Percentiles rank a stretch among this genome's conserved stretches.
Evolutionary conservation across 2,329 filamentous ascomycete genomes (phyloP).

Genomic region (Exophiala oligosperma): DNA sequence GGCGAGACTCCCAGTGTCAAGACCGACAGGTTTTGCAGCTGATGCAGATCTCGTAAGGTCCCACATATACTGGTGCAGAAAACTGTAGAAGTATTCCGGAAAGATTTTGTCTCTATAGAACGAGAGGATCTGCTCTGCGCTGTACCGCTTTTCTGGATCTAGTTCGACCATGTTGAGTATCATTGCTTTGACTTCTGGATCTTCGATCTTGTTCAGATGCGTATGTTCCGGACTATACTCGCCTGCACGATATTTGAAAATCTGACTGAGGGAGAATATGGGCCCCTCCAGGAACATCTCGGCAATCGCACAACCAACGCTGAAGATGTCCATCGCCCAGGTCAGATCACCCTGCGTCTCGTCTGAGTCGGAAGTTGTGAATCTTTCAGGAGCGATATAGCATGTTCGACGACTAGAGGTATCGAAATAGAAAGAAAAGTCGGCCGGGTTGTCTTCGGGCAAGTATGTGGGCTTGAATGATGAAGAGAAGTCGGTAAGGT

Average conservation of each 20-base stretch:
- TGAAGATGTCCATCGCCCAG: slow-evolving; percentile 99
- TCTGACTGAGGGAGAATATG: slow-evolving; percentile 95
- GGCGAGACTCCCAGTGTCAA: slow-evolving; percentile 69
- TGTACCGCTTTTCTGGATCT: slow-evolving; percentile 87
- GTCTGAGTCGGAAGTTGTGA: slow-evolving; percentile 69
- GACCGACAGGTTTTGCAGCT: slow-evolving; percentile 69
- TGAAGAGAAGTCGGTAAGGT: slow-evolving; percentile 94
- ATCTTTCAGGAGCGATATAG: slow-evolving; percentile 92
- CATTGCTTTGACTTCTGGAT: slow-evolving; percentile 82
- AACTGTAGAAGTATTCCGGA: slow-evolving; percentile 94
- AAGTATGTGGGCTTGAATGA: slow-evolving; percentile 92
- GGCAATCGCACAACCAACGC: slow-evolving; percentile 92
- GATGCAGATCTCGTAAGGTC: slow-evolving; percentile 88
- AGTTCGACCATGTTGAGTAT: slow-evolving; percentile 95
- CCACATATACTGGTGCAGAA: slow-evolving; percentile 96
- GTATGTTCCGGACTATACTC: slow-evolving; percentile 87
- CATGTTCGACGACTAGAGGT: slow-evolving; percentile 88
- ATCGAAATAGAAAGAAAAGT: slow-evolving; percentile 98
- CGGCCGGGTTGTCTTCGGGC: slow-evolving; percentile 93
- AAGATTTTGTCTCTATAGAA: slow-evolving; percentile 93
- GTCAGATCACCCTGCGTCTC: slow-evolving; percentile 64
- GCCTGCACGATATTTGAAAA: slow-evolving; percentile 89
- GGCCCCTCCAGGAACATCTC: slow-evolving; percentile 93
- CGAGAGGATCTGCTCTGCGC: slow-evolving; percentile 88
- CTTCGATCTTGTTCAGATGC: slow-evolving; percentile 81